Percentiles rank a stretch among this genome's conserved stretches.
Evolutionary conservation across 225 moss, liverwort and hornwort species (phyloP).

Genomic region (Neckera pumila): DNA sequence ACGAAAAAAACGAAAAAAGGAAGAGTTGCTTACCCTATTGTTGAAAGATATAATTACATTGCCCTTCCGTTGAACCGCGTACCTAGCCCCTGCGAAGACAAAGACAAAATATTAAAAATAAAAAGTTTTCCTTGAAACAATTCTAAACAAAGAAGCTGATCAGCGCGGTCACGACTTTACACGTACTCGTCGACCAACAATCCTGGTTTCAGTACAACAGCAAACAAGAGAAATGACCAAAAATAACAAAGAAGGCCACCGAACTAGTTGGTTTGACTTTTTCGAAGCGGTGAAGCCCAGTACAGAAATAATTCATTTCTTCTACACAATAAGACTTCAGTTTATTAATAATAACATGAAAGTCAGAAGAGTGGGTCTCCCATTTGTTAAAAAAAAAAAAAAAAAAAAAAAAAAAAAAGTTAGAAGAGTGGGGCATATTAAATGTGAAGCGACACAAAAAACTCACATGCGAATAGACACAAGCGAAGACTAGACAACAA

Average conservation of each 20-base stretch:
- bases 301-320: neutral
- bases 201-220: neutral
- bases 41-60: constrained; percentile 82
- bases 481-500: neutral
- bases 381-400: too few species aligned
- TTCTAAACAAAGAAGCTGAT: neutral
- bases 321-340: neutral
- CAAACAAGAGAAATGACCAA: neutral
- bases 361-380: neutral
- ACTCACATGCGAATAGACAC: neutral
- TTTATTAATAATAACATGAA: neutral
- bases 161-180: neutral
- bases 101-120: neutral
- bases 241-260: neutral
- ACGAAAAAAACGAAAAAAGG: neutral
- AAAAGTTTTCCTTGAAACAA: neutral
- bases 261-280: neutral
- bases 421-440: neutral
- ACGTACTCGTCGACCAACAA: neutral
- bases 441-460: neutral
- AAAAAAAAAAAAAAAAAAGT: too few species aligned
- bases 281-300: neutral
- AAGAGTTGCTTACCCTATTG: constrained; percentile 50
- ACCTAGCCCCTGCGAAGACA: constrained; percentile 63
- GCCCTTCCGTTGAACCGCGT: constrained; percentile 75